Conservation (phyloP, 257 asterid species). For the Solanum dulcamara region DNA sequence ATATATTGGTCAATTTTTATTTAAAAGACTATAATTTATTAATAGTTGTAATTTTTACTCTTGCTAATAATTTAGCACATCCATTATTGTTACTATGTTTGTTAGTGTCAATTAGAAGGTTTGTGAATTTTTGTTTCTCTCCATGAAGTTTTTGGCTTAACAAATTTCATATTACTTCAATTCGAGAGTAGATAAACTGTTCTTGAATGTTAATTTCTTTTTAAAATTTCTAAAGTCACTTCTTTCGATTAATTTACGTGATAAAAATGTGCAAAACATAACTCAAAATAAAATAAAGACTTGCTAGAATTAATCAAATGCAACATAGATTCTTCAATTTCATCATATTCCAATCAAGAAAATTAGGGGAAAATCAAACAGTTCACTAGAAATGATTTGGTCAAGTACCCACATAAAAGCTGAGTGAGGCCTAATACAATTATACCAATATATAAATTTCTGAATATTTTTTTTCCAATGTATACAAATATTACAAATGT, state of each 20-base stretch:
- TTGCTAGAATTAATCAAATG: not conserved
- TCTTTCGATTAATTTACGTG: accelerated
- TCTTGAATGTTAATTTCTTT: not conserved
- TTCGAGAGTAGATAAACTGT: not conserved
- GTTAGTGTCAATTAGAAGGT: not conserved
- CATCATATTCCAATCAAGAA: not conserved
- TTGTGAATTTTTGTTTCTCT: not conserved
- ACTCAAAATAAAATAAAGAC: not conserved
- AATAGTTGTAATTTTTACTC: not conserved
- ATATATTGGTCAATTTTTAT: not conserved
- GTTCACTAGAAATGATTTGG: not conserved
- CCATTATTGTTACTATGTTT: not conserved
- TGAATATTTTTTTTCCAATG: not conserved
- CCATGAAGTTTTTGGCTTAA: not conserved
- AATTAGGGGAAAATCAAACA: not conserved
- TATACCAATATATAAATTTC: not conserved
- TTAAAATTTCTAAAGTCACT: not conserved
- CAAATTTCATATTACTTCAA: not conserved
- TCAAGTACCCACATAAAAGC: not conserved
- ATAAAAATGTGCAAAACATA: not conserved
- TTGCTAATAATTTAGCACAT: not conserved
- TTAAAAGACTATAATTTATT: not conserved
- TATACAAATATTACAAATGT: not conserved
- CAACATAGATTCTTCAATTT: not conserved
- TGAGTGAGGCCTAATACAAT: not conserved